A percentile compares a stretch with the other conserved stretches of the same genome.
Evolutionary conservation across 768 basidiomycete species (phyloP).

Genomic region (Lactarius deliciosus): DNA sequence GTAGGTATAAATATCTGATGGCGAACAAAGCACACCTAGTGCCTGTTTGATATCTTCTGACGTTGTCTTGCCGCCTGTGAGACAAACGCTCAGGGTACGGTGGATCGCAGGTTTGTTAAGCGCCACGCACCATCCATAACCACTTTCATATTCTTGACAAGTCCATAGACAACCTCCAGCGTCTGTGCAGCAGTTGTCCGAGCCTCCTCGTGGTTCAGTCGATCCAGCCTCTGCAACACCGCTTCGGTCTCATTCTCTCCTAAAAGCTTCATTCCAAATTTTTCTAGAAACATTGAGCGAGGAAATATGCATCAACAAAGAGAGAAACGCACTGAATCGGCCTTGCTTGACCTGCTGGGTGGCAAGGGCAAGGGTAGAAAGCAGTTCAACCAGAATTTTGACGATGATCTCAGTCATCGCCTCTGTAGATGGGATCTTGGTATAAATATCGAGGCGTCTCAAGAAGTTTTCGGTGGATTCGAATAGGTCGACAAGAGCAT

Average conservation of each 20-base stretch:
- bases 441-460: neutral
- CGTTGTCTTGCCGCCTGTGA: neutral
- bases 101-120: too few species aligned
- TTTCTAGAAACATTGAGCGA: neutral
- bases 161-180: neutral
- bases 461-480: neutral
- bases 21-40: neutral
- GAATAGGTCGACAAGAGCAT: neutral
- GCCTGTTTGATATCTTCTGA: neutral
- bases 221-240: neutral
- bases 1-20: neutral
- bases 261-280: neutral
- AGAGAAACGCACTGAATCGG: neutral
- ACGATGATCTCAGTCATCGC: neutral
- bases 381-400: neutral
- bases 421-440: neutral
- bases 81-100: neutral
- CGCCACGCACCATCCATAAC: neutral
- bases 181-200: neutral
- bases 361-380: neutral
- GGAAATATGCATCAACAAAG: neutral
- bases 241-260: neutral
- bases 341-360: slow-evolving; percentile 1
- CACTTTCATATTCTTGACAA: slow-evolving; percentile 1
- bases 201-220: neutral